phyloP scores from a whole-genome alignment of 1,139 yeast genomes.

The Debaryomycetaceae sp. region DNA sequence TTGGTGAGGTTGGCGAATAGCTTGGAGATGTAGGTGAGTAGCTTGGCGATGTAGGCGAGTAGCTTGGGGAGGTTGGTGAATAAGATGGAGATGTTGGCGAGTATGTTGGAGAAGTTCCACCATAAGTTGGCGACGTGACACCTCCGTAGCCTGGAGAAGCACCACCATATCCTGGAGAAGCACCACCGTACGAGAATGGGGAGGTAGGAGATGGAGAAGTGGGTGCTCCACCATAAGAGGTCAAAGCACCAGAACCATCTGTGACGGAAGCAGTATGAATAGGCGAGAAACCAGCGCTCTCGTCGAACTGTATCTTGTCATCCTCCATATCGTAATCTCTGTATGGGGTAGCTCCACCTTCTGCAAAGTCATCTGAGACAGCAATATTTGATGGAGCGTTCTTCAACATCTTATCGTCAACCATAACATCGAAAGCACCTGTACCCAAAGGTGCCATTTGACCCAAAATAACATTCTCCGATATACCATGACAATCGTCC shows the following conservation, averaged over 20 bases:
- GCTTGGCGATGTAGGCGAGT: constrained; percentile 70
- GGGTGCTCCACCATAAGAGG: constrained; percentile 81
- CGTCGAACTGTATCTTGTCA: constrained; percentile 71
- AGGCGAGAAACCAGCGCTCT: constrained; percentile 91
- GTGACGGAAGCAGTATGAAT: constrained; percentile 81
- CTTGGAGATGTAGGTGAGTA: constrained; percentile 75
- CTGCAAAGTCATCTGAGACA: constrained; percentile 45
- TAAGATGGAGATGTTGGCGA: constrained; percentile 51
- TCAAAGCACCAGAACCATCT: constrained; percentile 86
- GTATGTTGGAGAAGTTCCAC: constrained; percentile 42
- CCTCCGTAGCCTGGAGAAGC: constrained; percentile 59
- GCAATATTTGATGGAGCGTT: constrained; percentile 56
- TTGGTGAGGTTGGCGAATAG: constrained; percentile 49
- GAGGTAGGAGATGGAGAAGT: constrained; percentile 54
- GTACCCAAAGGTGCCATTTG: constrained; percentile 99
- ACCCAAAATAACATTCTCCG: constrained; percentile 96
- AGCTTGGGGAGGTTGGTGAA: constrained; percentile 72
- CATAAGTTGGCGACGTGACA: constrained; percentile 50
- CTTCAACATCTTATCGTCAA: constrained; percentile 85
- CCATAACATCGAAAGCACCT: constrained; percentile 94
- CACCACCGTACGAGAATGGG: constrained; percentile 57
- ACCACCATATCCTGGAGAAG: constrained; percentile 59
- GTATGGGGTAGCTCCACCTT: constrained; percentile 95
- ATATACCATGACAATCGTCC: constrained; percentile 98
- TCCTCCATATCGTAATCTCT: constrained; percentile 78